Evolutionary conservation across 2,329 filamentous ascomycete genomes (phyloP).

Genomic region (Pseudocercospora fuligena): DNA sequence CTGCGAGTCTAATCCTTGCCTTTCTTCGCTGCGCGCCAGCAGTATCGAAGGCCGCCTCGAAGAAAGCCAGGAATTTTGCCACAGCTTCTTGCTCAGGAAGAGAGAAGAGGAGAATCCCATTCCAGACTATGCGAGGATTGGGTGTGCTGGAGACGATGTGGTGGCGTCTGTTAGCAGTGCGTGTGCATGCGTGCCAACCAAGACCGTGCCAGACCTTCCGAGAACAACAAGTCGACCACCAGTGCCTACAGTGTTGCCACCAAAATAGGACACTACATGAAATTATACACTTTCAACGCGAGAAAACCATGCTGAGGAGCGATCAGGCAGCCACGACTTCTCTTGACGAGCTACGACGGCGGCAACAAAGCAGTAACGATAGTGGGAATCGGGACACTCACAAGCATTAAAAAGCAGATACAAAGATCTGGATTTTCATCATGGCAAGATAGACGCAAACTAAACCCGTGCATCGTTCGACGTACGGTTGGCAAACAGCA

Average conservation of each 20-base stretch:
- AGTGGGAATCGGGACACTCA: too few species aligned
- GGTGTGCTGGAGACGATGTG: slow-evolving; percentile 25
- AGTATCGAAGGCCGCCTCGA: slow-evolving; percentile 25
- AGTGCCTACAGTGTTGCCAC: slow-evolving; percentile 25
- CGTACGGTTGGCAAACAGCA: too few species aligned
- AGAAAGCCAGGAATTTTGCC: slow-evolving; percentile 28
- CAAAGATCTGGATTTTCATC: too few species aligned
- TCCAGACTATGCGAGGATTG: slow-evolving; percentile 26
- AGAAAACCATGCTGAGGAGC: not conserved
- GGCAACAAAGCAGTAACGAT: too few species aligned
- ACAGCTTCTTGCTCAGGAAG: slow-evolving; percentile 24
- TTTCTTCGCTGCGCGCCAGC: slow-evolving; percentile 21
- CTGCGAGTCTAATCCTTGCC: slow-evolving; percentile 25
- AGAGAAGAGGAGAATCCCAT: slow-evolving; percentile 24
- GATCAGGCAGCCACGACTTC: not conserved
- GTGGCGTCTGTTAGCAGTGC: slow-evolving; percentile 29
- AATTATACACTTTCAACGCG: too few species aligned
- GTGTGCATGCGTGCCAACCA: slow-evolving; percentile 30
- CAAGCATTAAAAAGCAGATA: too few species aligned
- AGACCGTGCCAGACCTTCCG: slow-evolving; percentile 28
- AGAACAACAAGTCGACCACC: slow-evolving; percentile 27
- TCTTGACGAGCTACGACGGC: too few species aligned
- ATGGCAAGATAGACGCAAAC: too few species aligned
- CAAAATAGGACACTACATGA: not conserved
- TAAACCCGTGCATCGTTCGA: too few species aligned